Base-by-base conservation (phyloP, 371 early-diverging fungal genomes). In the Mycotypha africana region DNA sequence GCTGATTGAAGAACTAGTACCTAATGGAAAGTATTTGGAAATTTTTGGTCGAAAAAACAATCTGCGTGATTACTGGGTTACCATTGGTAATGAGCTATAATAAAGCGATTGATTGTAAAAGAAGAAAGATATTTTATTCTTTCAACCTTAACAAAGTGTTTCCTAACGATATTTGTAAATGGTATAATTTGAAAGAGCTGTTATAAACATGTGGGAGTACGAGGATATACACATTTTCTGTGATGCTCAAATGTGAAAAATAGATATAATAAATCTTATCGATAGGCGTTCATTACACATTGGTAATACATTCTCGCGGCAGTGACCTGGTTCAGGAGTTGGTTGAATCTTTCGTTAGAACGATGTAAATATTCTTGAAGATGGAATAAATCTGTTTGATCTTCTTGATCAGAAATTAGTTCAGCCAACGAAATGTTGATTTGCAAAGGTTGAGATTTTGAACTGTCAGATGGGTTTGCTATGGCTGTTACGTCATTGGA, bases 31-130 rank as follows among this genome's bases (percentile, higher is more conserved):
- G 55, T 92, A 93, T 61, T 74, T 93, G 19, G 93, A 95, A 60
- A 95, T 93, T 43, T 93, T 93, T 83, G 93, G 95, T 17, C 79
- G 95, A 51, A 90, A 90, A 59, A 92, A 95, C 69, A 95, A 95
- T 58, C 65, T 93, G 17, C 76, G 95, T 41, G 92, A 92, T 70
- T 90, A 87, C 56, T 95, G 95, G 95, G 91, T 92, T 21, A 95
- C 95, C 3, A 79, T 95, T 48, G 95, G 95, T 48, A 95, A 95
- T 59, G 93, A 95, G 63, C 76, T 95, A 31, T 91, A 67, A 58
- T 19, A 9, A 17, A 25, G 23, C 22, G 9, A 7, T n/a, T n/a
- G n/a, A n/a, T n/a, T n/a, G n/a, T 28, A 28, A 28, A 28, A 28
- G 28, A 11, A 28, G 11, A 28, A 28, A 28, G 11, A 28, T n/a